These are phyloP conservation scores for Phialemoniopsis sp. DNA, from an alignment of 2,329 filamentous ascomycete species.

Conservation along the genomic window DNA sequence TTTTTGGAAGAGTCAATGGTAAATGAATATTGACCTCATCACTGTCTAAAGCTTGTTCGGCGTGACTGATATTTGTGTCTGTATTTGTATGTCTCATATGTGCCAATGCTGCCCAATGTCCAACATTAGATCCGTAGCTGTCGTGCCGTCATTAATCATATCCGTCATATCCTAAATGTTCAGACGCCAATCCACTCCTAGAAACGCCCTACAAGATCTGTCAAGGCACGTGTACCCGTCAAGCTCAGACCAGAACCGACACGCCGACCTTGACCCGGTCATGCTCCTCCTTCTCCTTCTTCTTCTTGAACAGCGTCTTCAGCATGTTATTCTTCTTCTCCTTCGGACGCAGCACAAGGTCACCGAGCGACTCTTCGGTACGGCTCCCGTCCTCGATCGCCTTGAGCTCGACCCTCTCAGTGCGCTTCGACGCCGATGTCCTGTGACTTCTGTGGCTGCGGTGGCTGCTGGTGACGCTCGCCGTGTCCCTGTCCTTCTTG, in stretches of 20 bases:
- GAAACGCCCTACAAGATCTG: too few species aligned
- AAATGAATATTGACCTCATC: too few species aligned
- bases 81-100: too few species aligned
- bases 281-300: constrained; percentile 41
- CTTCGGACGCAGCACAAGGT: constrained; percentile 37
- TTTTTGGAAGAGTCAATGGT: too few species aligned
- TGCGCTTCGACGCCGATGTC: constrained; percentile 23
- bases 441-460: constrained; percentile 21
- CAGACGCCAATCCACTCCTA: too few species aligned
- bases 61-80: too few species aligned
- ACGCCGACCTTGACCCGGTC: constrained; percentile 4
- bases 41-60: too few species aligned
- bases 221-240: too few species aligned
- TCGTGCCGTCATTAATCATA: too few species aligned
- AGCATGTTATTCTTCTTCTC: constrained; percentile 50
- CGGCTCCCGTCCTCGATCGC: constrained; percentile 27
- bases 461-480: constrained; percentile 30
- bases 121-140: too few species aligned
- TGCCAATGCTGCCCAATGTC: too few species aligned
- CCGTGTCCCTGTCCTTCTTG: constrained; percentile 17
- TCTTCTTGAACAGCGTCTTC: constrained; percentile 54
- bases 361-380: constrained; percentile 24
- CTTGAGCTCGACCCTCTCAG: constrained; percentile 19
- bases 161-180: too few species aligned
- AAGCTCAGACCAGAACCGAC: constrained; percentile 1